These are phyloP conservation scores for Gaertneriomyces semiglobifer DNA, from an alignment of 192 early-diverging fungal genomes.

Conservation along the genomic window DNA sequence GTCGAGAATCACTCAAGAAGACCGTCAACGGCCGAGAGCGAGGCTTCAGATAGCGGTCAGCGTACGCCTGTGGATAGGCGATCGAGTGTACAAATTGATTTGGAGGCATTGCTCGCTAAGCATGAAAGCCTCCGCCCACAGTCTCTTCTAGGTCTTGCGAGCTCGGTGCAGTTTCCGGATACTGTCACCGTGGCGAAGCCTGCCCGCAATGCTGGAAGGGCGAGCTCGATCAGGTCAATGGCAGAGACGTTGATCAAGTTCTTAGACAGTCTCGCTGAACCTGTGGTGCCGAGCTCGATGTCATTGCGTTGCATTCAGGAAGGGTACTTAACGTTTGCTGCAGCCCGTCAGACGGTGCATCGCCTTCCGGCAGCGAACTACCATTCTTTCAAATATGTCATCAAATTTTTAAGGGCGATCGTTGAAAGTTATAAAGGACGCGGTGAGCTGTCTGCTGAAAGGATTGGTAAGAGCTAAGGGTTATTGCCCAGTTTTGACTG, in stretches of 20 bases:
- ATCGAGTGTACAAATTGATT: constrained; percentile 12
- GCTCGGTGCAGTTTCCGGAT: constrained; percentile 1
- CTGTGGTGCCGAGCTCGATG: constrained; percentile 65
- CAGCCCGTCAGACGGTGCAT: constrained; percentile 49
- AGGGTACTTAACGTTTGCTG: constrained; percentile 35
- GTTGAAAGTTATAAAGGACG: constrained; percentile 41
- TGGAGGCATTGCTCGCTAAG: constrained; percentile 22
- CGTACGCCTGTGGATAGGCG: constrained; percentile 18
- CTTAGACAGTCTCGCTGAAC: constrained; percentile 66
- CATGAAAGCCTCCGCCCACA: constrained; percentile 15
- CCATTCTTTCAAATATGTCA: constrained; percentile 76
- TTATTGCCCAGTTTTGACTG: not conserved
- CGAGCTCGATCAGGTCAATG: constrained; percentile 66
- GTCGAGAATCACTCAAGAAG: not conserved
- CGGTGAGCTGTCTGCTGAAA: constrained; percentile 28
- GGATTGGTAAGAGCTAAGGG: constrained; percentile 43
- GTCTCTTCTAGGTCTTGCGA: constrained; percentile 27
- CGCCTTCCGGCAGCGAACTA: constrained; percentile 63
- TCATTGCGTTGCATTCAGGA: constrained; percentile 64
- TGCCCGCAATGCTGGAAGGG: constrained; percentile 38
- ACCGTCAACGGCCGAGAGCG: not conserved
- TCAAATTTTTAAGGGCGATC: constrained; percentile 71
- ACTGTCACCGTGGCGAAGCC: constrained; percentile 3
- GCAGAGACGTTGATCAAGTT: constrained; percentile 68
- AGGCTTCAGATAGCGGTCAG: not conserved